Conservation (phyloP, 495 filamentous ascomycete species). For the Astrothelium macrocarpum region DNA sequence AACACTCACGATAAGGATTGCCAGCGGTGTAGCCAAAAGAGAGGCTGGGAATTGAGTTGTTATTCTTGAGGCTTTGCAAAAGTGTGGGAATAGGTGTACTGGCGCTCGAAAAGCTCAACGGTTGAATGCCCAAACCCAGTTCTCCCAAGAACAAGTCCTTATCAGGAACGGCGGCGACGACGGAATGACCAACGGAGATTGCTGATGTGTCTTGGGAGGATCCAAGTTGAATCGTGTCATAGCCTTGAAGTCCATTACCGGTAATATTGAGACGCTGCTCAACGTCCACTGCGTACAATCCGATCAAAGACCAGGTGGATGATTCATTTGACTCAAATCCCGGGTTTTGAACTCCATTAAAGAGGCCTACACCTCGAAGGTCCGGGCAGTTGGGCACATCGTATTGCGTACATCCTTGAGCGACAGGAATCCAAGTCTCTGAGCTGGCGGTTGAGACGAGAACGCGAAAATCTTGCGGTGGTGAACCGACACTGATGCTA, state of each 20-base stretch:
- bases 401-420: slow-evolving; percentile 22
- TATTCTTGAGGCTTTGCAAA: slow-evolving; percentile 16
- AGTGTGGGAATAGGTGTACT: slow-evolving; percentile 40
- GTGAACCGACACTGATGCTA: slow-evolving; percentile 39
- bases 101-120: slow-evolving; percentile 42
- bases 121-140: slow-evolving; percentile 44
- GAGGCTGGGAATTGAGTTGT: slow-evolving; percentile 21
- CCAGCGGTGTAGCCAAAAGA: slow-evolving; percentile 31
- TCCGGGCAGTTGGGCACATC: slow-evolving; percentile 2
- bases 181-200: background rate
- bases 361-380: slow-evolving; percentile 8
- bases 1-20: slow-evolving; percentile 18
- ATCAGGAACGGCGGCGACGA: slow-evolving; percentile 37
- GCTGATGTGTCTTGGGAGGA: slow-evolving; percentile 23
- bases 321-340: slow-evolving; percentile 20
- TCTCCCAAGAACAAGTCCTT: slow-evolving; percentile 44
- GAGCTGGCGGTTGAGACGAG: slow-evolving; percentile 40
- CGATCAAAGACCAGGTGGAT: slow-evolving; percentile 21
- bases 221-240: slow-evolving; percentile 44
- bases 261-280: slow-evolving; percentile 32
- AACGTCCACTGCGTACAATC: slow-evolving; percentile 23
- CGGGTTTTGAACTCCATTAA: slow-evolving; percentile 11
- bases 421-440: slow-evolving; percentile 35
- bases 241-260: slow-evolving; percentile 37
- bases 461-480: slow-evolving; percentile 37